These are phyloP conservation scores for Toxicodendron radicans DNA, from an alignment of 345 rosid genomes.

Conservation along the genomic window DNA sequence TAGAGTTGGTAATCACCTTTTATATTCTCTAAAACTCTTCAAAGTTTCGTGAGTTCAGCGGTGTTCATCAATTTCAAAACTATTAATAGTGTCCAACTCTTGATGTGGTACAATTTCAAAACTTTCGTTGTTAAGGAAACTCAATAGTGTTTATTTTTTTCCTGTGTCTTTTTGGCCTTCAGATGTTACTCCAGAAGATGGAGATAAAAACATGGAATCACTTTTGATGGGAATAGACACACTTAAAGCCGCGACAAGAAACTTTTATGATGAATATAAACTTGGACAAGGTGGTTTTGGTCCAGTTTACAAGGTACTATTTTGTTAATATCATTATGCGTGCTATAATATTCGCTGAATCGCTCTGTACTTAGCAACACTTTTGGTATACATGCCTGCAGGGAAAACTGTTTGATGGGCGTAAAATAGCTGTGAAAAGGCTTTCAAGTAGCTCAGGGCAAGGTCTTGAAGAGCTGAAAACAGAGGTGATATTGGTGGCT, in stretches of 20 bases:
- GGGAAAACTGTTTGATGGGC: conserved; percentile 35
- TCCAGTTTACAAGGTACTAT: conserved; percentile 36
- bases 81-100: neutral
- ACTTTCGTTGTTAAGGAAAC: neutral
- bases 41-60: neutral
- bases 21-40: neutral
- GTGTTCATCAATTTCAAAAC: neutral
- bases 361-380: neutral
- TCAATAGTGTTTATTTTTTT: neutral
- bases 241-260: conserved; percentile 34
- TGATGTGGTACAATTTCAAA: conserved; percentile 4
- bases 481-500: conserved; percentile 40
- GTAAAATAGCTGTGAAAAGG: conserved; percentile 38
- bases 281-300: conserved; percentile 53
- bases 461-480: conserved; percentile 40
- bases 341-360: neutral
- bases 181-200: conserved; percentile 19
- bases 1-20: conserved; percentile 17
- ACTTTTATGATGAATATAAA: conserved; percentile 34
- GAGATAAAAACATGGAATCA: conserved; percentile 23
- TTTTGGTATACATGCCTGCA: neutral
- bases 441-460: conserved; percentile 32
- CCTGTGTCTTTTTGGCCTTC: neutral
- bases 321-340: neutral
- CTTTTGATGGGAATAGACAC: conserved; percentile 30